Base-by-base conservation (phyloP, 2,329 filamentous ascomycete genomes). In the Trichoderma sp. region DNA sequence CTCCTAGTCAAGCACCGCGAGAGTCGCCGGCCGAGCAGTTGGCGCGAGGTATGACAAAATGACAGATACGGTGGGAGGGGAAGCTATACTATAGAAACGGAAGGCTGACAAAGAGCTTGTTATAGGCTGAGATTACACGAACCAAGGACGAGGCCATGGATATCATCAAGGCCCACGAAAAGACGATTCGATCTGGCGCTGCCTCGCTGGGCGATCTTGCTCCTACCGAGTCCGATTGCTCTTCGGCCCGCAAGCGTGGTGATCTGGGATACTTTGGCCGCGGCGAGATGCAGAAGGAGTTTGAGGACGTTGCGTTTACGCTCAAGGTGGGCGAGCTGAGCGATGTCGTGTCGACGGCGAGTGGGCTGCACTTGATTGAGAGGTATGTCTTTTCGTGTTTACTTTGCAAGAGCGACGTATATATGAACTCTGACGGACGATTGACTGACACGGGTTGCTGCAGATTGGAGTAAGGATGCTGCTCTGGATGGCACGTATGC, bases 281-380 rank as follows among this genome's bases (percentile, higher is more conserved):
- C 77, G 94, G 94, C 32, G 95, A 98, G 78, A 99, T 99, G 96
- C 96, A 99, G 81, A 95, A 95, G 85, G 95, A 98, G 83, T 99
- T 99, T 79, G 96, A 99, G 84, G 94, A 98, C 71, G 95, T 95
- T 5, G 92, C 96, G 1, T 99, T 99, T 83, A 91, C 88, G n/a
- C 86, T 99, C 70, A 88, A 95, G 81, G 91, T 92, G 2, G 95
- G 94, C 39, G 89, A 98, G 82, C 90, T 98, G 78, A 98, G 95
- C 82, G 86, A 88, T 61, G 87, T 98, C 47, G 92, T 98, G 13
- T 93, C 97, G 82, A 98, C 96, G 50, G 95, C 94, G 64, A 98
- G 95, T 67, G 96, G 96, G 1, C 85, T 98, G 78, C 96, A 99
- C 84, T 86, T 99, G 83, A 99, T 99, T 83, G 92, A 98, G 84